Evolutionary conservation across 1,139 yeast species (phyloP), one percentile per base, ranked within the genome.

Genomic region (Kodamaea anthophila): DNA sequence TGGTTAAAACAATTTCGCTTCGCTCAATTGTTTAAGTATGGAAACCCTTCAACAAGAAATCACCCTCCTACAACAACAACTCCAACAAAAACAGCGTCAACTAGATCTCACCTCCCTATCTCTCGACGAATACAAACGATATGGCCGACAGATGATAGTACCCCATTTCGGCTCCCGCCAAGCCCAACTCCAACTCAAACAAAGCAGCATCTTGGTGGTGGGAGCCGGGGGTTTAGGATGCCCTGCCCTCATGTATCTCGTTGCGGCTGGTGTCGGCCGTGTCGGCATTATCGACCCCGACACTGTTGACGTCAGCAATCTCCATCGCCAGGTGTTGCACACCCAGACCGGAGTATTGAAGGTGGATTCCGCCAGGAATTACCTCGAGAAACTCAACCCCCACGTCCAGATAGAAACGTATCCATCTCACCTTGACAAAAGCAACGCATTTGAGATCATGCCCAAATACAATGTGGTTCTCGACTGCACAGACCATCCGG

Each of bases 181-280:
- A 2, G 65, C 75, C 8, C 98, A 93, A 49, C 37, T 67, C 4
- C 60, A 55, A 27, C 57, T 93, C 29, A 78, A 77, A 42, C 41
- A 52, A 0, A 39, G 91, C 2, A 70, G 62, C 27, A 70, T 87
- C 0, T 56, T 91, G 18, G 91, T 93, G 0, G 69, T 93, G 6
- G 99, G 99, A 1, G 96, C 96, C 0, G 99, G 98, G 9, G 99
- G 99, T 0, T 65, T 93, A 8, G 98, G 98, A 0, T 82, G 94
- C 42, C 97, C 98, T 1, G 94, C 94, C 0, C 55, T 91, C 29
- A 69, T 84, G 22, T 93, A 93, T 48, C 58, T 93, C 3, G 77
- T 81, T 0, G 96, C 94, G 0, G 83, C 95, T 0, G 98, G 99
- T 2, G 60, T 91, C 3, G 97, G 97, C 1, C 55, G 60, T 3